Base-by-base conservation (phyloP, 2,329 filamentous ascomycete genomes). In the Cladosporium velox region DNA sequence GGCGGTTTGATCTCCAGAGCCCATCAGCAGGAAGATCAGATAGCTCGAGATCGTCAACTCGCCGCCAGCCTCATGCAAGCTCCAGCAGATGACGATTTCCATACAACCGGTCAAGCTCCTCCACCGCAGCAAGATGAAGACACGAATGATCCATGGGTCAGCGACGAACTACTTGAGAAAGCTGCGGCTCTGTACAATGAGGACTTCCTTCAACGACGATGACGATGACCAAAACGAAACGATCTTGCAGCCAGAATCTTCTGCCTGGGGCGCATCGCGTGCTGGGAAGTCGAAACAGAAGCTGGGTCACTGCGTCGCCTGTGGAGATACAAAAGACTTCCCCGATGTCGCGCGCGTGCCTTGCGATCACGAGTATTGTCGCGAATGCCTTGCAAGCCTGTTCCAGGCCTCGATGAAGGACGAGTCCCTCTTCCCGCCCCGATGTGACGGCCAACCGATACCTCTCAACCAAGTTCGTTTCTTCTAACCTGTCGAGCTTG, bases 371-470 rank as follows among this genome's bases (percentile, higher is more conserved):
- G 70, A 79, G 3, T 88, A 87, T 72, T 89, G 86, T 69, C 72
- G 72, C 0, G 68, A 68, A 0, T 88, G 86, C 70, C 69, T 88
- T 0, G 69, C 70, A 1, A 66, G 67, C 0, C 78, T 87, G 0
- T 85, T 88, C 71, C 21, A 67, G 1, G 65, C 72, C 0, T 78
- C 83, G 0, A 77, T 84, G 24, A 75, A 66, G 0, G 83, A 87
- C 67, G 83, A 88, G 64, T 77, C 79, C 0, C 70, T 85, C 0
- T 88, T 86, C 66, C 86, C 86, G 0, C 85, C 86, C 0, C 78
- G 79, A 1, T 88, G 86, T 74, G 88, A 86, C 70, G 66, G 70
- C 0, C 69, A 80, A 34, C 66, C 72, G 0, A 83, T 88, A 4
- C 72, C 79, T 0, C 58, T 84, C 0, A 71, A 74, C 0, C 59